Conservation (phyloP, 202 grass and related monocot genomes). For the Thinopyrum obtusiflorum region DNA sequence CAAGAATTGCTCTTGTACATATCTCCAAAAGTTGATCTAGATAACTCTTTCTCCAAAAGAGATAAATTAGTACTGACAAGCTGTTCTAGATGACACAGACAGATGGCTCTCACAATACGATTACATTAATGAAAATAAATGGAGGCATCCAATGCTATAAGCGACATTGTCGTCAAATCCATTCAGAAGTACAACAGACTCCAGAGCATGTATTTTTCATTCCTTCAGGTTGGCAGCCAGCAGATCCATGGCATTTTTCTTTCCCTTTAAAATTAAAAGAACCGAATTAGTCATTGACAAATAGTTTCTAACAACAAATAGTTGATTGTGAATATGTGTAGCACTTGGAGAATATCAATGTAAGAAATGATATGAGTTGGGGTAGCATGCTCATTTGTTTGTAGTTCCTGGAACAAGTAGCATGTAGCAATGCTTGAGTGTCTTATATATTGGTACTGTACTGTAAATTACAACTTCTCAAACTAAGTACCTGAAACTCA, state of each 20-base stretch:
- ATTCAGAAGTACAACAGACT: no score
- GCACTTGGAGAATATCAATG: neutral
- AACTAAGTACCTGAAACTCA: neutral
- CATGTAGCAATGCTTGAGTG: neutral
- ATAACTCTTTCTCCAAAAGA: no score
- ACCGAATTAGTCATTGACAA: neutral
- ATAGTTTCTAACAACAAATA: neutral
- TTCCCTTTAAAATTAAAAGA: neutral
- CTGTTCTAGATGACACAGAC: no score
- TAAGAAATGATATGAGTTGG: neutral
- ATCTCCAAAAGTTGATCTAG: no score
- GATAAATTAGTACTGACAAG: no score
- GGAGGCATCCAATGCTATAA: no score
- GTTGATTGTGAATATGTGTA: neutral
- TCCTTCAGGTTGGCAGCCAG: neutral
- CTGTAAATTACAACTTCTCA: neutral
- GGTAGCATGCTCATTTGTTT: neutral
- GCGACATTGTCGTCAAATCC: no score
- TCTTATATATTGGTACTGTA: neutral
- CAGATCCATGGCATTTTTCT: neutral
- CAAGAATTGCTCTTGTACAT: no score
- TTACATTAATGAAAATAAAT: no score
- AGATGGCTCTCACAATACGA: no score
- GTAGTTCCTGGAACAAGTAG: neutral
- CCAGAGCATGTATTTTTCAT: no score